These are phyloP conservation scores for Berkeleyomyces rouxiae DNA, from an alignment of 2,329 filamentous ascomycete species.

Conservation along the genomic window DNA sequence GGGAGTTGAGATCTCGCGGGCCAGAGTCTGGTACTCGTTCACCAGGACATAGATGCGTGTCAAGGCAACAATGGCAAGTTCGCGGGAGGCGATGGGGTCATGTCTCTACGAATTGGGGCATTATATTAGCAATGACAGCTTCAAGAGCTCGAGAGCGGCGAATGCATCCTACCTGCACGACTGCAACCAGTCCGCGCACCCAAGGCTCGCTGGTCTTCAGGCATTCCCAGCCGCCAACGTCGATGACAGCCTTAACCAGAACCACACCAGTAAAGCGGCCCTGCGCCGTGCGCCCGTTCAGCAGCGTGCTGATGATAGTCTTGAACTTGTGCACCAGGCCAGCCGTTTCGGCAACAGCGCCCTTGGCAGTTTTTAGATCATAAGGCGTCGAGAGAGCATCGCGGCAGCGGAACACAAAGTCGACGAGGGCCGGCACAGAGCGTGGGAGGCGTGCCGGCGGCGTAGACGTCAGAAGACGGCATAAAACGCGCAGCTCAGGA, in stretches of 20 bases:
- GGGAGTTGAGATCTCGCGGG: constrained; percentile 77
- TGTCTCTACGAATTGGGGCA: constrained; percentile 44
- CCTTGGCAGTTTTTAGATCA: constrained; percentile 40
- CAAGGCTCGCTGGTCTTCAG: constrained; percentile 57
- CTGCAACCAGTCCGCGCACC: constrained; percentile 57
- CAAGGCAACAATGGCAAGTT: constrained; percentile 58
- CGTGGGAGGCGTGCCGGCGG: constrained; percentile 57
- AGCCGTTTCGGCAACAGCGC: constrained; percentile 44
- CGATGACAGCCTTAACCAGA: constrained; percentile 64
- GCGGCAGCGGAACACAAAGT: constrained; percentile 39
- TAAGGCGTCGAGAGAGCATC: constrained; percentile 45
- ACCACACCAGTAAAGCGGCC: constrained; percentile 64
- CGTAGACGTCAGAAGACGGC: constrained; percentile 53
- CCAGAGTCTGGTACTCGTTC: constrained; percentile 64
- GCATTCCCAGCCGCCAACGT: constrained; percentile 71
- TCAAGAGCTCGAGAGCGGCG: no score
- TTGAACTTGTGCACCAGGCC: constrained; percentile 69
- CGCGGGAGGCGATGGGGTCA: constrained; percentile 58
- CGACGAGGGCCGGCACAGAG: constrained; percentile 52
- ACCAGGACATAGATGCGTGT: constrained; percentile 73
- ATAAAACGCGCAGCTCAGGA: constrained; percentile 47
- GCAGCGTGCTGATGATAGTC: constrained; percentile 57
- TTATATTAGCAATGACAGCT: constrained; percentile 15
- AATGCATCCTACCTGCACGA: constrained; percentile 45
- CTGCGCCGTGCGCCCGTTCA: constrained; percentile 59